Evolutionary conservation across 768 basidiomycete genomes (phyloP).

Genomic region (Trametes villosa): DNA sequence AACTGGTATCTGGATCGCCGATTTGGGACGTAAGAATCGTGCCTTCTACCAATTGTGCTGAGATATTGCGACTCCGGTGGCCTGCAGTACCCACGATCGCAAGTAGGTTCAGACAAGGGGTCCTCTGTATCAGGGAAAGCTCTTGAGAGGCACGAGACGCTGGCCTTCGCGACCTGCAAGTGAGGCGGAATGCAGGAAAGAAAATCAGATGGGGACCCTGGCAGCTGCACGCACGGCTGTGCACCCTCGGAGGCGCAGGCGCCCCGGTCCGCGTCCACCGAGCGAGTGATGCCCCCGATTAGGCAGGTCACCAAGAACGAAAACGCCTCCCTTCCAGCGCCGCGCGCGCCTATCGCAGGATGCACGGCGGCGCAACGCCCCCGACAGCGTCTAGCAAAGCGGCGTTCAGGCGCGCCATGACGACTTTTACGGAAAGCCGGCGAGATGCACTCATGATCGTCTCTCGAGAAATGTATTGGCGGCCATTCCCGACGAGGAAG

Average conservation of each 20-base stretch:
- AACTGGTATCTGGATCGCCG: too few relatives aligned
- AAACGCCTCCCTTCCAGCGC: not conserved
- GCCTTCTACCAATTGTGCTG: too few relatives aligned
- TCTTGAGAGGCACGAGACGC: not conserved
- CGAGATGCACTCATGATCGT: not conserved
- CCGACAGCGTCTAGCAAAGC: not conserved
- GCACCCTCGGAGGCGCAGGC: slow-evolving; percentile 7
- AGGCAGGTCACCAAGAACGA: slow-evolving; percentile 23
- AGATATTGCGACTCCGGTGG: too few relatives aligned
- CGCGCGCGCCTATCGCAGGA: not conserved
- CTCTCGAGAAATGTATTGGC: not conserved
- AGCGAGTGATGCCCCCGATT: not conserved
- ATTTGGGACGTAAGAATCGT: too few relatives aligned
- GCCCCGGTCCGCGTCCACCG: slow-evolving; percentile 8
- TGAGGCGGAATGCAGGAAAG: not conserved
- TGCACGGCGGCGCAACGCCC: not conserved
- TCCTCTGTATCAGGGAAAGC: not conserved
- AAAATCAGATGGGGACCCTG: slow-evolving; percentile 15
- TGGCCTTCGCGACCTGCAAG: not conserved
- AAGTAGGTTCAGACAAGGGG: not conserved
- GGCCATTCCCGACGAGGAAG: not conserved
- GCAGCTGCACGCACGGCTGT: slow-evolving; percentile 17
- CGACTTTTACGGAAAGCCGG: not conserved
- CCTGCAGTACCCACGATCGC: slow-evolving; percentile 8
- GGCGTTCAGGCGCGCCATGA: too few relatives aligned